Evolutionary conservation across 176 grass and related monocot species (phyloP), one percentile per base, ranked within the genome.

Genomic region (Rhynchospora breviuscula): DNA sequence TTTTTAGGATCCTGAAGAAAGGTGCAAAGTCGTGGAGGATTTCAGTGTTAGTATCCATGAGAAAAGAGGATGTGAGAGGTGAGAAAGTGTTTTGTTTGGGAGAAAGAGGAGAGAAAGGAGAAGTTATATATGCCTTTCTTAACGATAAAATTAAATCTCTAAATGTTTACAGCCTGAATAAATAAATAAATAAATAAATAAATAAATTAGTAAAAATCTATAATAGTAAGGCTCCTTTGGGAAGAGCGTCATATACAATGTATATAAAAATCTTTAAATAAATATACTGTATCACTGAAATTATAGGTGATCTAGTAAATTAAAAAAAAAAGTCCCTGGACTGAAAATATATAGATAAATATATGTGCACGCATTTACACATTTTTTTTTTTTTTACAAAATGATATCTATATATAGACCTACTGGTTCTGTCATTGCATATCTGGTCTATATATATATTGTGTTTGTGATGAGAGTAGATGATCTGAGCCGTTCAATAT

Each of bases 1-100:
- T 82, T 19, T 77, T 93, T 84, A 82, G 93, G 59, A 83, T 47
- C 75, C 88, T 81, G 56, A 97, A 88, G 40, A 79, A 71, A 11
- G 63, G 73, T 10, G 13, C 43, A 8, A 81, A 66, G 79, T 96
- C 87, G 10, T 80, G 0, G 54, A 79, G 33, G 62, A 91, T 84
- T 73, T 76, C 90, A 9, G 81, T 62, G 14, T 64, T 49, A 45
- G 52, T 53, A 71, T 63, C 59, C 60, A 88, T 84, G 57, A 9
- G 63, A 10, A 2, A 81, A 78, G 67, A 81, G 35, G 35, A 40
- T 40, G 35, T 40, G 75, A 54, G 6, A n/a, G 25, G 43, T 6
- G 46, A 45, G 54, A 52, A 46, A 67, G 61, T 48, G 21, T 31
- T 62, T 78, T 78, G 25, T 43, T 22, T 45, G 56, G 78, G 6